Evolutionary conservation across 345 rosid species (phyloP), one percentile per base, ranked within the genome.

Genomic region (Punica granatum): DNA sequence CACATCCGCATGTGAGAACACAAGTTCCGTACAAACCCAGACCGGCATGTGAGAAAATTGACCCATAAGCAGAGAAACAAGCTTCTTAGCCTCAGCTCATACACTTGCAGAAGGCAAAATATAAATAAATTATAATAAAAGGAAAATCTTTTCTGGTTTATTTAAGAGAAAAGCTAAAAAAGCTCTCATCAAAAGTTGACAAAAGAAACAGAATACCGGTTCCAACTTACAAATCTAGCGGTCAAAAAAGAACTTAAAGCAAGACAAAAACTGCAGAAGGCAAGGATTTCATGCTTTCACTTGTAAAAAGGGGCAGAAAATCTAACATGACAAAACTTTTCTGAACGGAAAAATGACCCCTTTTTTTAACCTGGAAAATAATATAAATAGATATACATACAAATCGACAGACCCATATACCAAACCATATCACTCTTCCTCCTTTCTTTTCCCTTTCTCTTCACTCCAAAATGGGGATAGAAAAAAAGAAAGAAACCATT

Each of bases 101-200:
- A 54, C 6, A 26, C 60, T 10, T 56, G 33, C 31, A 26, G 25
- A 56, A 26, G 61, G 61, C 31, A 26, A 56, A 56, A 26, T 56
- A 26, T 26, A 56, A 30, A 9, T 1, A 30, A 28, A 56, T 30
- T 28, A 56, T 56, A 28, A 13, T 7, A 28, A 26, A n/a, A 25
- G 25, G 25, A 31, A 54, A 6, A 18, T 56, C 34, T 56, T 26
- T 56, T 12, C 61, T 56, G 5, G 41, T 30, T 2, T 56, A 6
- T 28, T 26, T 26, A 11, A 4, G 33, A 56, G 33, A 56, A n/a
- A 62, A 62, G 44, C 4, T 12, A 21, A 62, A 26, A 56, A 62
- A 62, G 42, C 43, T 62, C 3, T 35, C 44, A 18, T 36, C 48
- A 39, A 63, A 63, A 63, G 66, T 37, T 63, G 66, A 63, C 49